Base-by-base conservation (phyloP, 2,329 filamentous ascomycete genomes). In the Aspergillus sp. region DNA sequence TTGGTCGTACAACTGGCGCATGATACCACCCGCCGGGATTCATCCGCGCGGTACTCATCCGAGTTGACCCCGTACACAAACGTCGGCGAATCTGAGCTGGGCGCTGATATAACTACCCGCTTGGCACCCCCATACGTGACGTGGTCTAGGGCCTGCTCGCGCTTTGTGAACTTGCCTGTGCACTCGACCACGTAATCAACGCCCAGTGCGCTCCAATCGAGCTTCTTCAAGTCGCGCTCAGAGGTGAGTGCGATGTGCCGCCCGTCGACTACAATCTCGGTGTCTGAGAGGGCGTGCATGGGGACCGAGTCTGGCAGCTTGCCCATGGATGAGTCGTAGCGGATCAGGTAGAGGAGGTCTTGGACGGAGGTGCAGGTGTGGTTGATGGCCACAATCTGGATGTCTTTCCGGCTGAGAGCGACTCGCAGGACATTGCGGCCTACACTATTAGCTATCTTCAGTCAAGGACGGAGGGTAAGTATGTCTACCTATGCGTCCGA, bases 271-370 rank as follows among this genome's bases (percentile, higher is more conserved):
- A 58, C 59, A 78, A 96, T 85, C 51, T 88, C 86, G 70, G 90
- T 90, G 82, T 96, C 93, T 86, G 96, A 96, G 77, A 84, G 74
- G 69, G 91, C 91, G 84, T 96, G 91, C 78, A 90, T 90, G 66
- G 89, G 90, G 84, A 96, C 91, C 78, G 95, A 93, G 84, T 93
- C 92, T 80, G 96, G 87, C 88, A 96, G 95, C 85, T 96, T 93
- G 71, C 88, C 89, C 90, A 93, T 69, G 11, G 62, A 65, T 3
- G 66, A 69, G 46, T 67, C 65, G 49, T 66, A 69, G 55, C 64
- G 60, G 59, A 70, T 66, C 7, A 67, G 68, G 57, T 70, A 68
- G 60, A 69, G 63, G 35, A 70, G 64, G 61, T 70, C 68, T 55
- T 69, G 61, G 12, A 69, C 64, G 7, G 66, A 62, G 17, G 55